Evolutionary conservation across 2,329 filamentous ascomycete genomes (phyloP).

Genomic region (Blumeriella jaapii): DNA sequence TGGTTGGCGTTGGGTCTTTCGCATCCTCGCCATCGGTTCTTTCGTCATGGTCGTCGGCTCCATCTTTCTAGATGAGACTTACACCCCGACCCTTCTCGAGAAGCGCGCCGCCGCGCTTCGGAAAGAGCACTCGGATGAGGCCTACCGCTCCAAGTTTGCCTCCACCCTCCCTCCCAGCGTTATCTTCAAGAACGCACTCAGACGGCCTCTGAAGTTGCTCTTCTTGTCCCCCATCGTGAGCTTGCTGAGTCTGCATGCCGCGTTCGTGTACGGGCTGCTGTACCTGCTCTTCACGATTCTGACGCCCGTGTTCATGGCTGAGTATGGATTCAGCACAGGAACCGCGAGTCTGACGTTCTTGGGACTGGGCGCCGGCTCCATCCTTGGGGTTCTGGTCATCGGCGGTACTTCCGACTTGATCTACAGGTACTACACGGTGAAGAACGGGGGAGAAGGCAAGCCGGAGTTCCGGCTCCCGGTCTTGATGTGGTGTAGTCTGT

Average conservation of each 20-base stretch:
- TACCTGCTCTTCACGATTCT: constrained; percentile 43
- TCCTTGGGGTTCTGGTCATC: constrained; percentile 2
- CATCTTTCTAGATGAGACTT: constrained; percentile 31
- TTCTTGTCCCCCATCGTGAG: constrained; percentile 28
- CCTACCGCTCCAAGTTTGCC: constrained; percentile 28
- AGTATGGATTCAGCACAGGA: constrained; percentile 32
- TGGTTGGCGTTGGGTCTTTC: constrained; percentile 33
- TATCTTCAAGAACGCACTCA: constrained; percentile 31
- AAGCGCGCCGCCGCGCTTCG: constrained; percentile 34
- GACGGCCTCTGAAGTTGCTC: constrained; percentile 37
- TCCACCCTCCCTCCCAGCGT: constrained; percentile 17
- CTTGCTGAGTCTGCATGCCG: constrained; percentile 38
- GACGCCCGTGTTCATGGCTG: constrained; percentile 35
- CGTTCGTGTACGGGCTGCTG: constrained; percentile 40
- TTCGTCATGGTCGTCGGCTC: constrained; percentile 23
- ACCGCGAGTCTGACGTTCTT: constrained; percentile 34
- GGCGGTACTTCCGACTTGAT: not conserved
- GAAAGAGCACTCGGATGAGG: constrained; percentile 31
- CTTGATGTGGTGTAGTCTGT: constrained; percentile 31
- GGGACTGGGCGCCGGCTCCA: constrained; percentile 32
- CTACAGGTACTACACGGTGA: constrained; percentile 28
- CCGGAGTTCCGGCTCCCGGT: constrained; percentile 30
- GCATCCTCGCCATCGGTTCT: constrained; percentile 37
- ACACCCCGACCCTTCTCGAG: constrained; percentile 33
- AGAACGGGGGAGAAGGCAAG: constrained; percentile 28